Conservation (phyloP, 1,284 basidiomycete species). For the Ustilago sp. region DNA sequence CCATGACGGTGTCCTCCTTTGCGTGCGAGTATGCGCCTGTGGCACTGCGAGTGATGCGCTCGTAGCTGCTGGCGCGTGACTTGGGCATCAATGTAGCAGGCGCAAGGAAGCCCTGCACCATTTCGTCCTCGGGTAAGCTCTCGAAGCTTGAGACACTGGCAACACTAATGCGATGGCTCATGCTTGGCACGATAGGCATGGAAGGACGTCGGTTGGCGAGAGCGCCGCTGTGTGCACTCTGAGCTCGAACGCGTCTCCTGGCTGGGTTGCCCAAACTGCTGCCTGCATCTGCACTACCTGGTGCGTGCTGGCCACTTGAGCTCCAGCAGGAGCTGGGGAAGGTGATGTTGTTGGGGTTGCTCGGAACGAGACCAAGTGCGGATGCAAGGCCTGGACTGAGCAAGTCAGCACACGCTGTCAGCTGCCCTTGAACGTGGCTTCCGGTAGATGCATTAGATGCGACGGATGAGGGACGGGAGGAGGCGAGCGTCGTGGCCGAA, state of each 20-base stretch:
- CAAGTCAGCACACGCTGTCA: constrained; percentile 46
- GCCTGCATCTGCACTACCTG: constrained; percentile 3
- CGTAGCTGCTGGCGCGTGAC: constrained; percentile 35
- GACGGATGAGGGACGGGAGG: constrained; percentile 53
- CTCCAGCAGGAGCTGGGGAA: constrained; percentile 21
- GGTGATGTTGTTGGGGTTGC: constrained; percentile 15
- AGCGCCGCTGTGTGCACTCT: constrained; percentile 30
- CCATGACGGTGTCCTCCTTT: constrained; percentile 10
- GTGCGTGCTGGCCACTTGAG: background rate
- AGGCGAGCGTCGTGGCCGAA: constrained; percentile 40
- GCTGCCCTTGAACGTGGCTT: constrained; percentile 44
- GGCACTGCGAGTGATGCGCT: constrained; percentile 24
- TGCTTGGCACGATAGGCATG: constrained; percentile 52
- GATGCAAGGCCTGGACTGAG: constrained; percentile 57
- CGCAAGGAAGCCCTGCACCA: constrained; percentile 43
- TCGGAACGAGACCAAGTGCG: constrained; percentile 50
- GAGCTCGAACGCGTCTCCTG: constrained; percentile 31
- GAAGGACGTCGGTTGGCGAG: constrained; percentile 45
- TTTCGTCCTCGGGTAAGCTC: constrained; percentile 61
- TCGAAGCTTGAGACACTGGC: constrained; percentile 63
- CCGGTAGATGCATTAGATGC: constrained; percentile 46
- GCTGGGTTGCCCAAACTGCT: constrained; percentile 14
- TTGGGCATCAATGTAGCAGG: constrained; percentile 18
- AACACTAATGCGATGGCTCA: constrained; percentile 53
- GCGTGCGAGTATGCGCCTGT: constrained; percentile 1